These are phyloP conservation scores for Syncephalastrum racemosum DNA, from an alignment of 371 early-diverging fungal genomes.

Conservation along the genomic window DNA sequence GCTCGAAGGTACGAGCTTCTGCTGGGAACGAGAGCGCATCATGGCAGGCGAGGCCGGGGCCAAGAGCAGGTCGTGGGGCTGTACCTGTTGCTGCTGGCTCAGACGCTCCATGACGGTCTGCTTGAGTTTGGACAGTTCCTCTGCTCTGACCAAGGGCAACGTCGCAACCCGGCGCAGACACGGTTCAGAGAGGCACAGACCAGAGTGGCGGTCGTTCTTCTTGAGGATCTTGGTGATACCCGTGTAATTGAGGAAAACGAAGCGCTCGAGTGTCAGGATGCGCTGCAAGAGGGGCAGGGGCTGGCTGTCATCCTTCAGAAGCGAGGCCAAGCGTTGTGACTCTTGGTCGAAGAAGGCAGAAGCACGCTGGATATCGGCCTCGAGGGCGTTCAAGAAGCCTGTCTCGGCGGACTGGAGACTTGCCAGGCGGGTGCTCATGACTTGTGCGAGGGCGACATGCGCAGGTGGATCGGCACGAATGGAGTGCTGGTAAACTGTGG, in stretches of 20 bases:
- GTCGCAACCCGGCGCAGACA: constrained; percentile 69
- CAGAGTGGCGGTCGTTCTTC: constrained; percentile 70
- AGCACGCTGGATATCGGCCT: constrained; percentile 57
- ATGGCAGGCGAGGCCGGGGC: constrained; percentile 19
- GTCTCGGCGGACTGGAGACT: constrained; percentile 46
- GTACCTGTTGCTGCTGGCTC: constrained; percentile 22
- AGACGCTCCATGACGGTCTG: constrained; percentile 61
- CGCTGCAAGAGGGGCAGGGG: constrained; percentile 33
- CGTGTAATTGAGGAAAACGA: constrained; percentile 64
- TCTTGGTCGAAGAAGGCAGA: constrained; percentile 46
- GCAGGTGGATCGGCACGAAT: constrained; percentile 28
- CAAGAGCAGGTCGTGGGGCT: neutral
- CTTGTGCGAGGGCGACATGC: constrained; percentile 34
- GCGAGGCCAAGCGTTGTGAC: constrained; percentile 19
- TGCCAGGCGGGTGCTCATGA: constrained; percentile 47
- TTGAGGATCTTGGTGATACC: constrained; percentile 68
- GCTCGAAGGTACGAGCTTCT: constrained; percentile 23
- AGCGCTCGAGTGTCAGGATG: constrained; percentile 55
- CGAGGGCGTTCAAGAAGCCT: constrained; percentile 62
- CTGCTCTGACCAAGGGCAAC: constrained; percentile 63
- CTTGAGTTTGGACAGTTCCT: constrained; percentile 61
- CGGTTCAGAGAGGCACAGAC: constrained; percentile 68
- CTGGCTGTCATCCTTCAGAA: constrained; percentile 15
- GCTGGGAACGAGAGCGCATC: constrained; percentile 26
- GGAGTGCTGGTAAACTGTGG: constrained; percentile 33